phyloP scores from a whole-genome alignment of 1,284 basidiomycete genomes.

The Ustilago cynodontis region DNA sequence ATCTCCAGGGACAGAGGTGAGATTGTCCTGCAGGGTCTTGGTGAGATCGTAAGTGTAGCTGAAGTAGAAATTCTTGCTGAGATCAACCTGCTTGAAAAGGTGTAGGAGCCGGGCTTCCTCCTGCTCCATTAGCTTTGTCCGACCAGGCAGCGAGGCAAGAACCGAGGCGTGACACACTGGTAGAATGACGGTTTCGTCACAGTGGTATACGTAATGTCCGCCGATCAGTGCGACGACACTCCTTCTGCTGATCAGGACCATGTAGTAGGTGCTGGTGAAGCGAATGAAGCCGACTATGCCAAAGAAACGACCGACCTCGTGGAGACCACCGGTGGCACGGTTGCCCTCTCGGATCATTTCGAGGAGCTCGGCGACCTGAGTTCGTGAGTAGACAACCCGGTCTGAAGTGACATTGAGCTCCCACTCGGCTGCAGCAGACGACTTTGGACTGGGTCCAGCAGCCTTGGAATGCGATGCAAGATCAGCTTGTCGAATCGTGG shows the following conservation, averaged over 20 bases:
- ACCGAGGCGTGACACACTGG: conserved; percentile 72
- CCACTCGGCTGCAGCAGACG: conserved; percentile 37
- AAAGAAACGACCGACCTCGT: conserved; percentile 74
- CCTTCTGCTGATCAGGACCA: conserved; percentile 82
- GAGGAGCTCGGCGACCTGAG: conserved; percentile 88
- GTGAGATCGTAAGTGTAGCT: conserved; percentile 97
- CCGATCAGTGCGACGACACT: conserved; percentile 93
- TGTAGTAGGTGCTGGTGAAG: conserved; percentile 69
- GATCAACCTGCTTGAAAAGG: conserved; percentile 96
- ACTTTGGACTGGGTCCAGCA: background rate
- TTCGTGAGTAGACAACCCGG: conserved; percentile 79
- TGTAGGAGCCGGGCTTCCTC: conserved; percentile 76
- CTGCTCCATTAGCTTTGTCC: conserved; percentile 63
- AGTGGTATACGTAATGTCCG: conserved; percentile 97
- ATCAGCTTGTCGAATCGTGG: conserved; percentile 8
- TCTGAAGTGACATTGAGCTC: conserved; percentile 65
- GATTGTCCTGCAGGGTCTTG: conserved; percentile 91
- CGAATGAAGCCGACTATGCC: conserved; percentile 76
- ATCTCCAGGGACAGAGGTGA: conserved; percentile 73
- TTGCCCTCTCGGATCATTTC: conserved; percentile 97
- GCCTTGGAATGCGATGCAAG: background rate
- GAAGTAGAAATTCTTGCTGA: conserved; percentile 99
- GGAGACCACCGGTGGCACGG: conserved; percentile 85
- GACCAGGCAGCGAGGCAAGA: conserved; percentile 52
- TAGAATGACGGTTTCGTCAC: conserved; percentile 88